Evolutionary conservation across 495 filamentous ascomycete species (phyloP).

Genomic region (Penicillium diatomitis): DNA sequence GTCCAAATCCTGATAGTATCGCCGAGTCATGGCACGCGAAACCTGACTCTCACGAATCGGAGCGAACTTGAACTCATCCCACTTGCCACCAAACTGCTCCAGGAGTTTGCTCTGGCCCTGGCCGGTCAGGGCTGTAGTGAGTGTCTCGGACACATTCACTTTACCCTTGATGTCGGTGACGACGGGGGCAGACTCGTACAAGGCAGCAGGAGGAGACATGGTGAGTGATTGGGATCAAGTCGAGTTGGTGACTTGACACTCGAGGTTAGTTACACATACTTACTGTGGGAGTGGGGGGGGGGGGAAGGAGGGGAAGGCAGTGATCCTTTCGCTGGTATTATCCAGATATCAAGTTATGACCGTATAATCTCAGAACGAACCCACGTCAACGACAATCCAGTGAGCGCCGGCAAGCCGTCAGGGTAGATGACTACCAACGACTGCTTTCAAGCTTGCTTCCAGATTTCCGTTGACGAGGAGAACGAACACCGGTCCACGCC

Average conservation of each 20-base stretch:
- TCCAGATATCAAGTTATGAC: conserved; percentile 92
- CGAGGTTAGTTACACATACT: conserved; percentile 28
- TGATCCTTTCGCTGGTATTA: conserved; percentile 99
- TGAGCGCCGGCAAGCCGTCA: neutral
- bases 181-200: conserved; percentile 33
- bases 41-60: conserved; percentile 86
- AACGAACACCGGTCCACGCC: conserved; percentile 65
- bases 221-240: conserved; percentile 30
- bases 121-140: conserved; percentile 25
- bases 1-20: conserved; percentile 86
- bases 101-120: conserved; percentile 43
- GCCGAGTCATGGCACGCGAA: conserved; percentile 82
- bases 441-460: too few species aligned
- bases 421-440: neutral
- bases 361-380: conserved; percentile 90
- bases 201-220: conserved; percentile 70
- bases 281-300: conserved; percentile 12
- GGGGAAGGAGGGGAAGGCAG: conserved; percentile 47
- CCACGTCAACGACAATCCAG: conserved; percentile 16
- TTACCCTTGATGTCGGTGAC: conserved; percentile 41
- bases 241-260: conserved; percentile 25
- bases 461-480: conserved; percentile 15
- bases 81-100: conserved; percentile 55
- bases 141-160: conserved; percentile 30
- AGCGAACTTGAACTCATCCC: conserved; percentile 71